Conservation (phyloP, 176 grass and related monocot genomes). For the Carex kokanica region DNA sequence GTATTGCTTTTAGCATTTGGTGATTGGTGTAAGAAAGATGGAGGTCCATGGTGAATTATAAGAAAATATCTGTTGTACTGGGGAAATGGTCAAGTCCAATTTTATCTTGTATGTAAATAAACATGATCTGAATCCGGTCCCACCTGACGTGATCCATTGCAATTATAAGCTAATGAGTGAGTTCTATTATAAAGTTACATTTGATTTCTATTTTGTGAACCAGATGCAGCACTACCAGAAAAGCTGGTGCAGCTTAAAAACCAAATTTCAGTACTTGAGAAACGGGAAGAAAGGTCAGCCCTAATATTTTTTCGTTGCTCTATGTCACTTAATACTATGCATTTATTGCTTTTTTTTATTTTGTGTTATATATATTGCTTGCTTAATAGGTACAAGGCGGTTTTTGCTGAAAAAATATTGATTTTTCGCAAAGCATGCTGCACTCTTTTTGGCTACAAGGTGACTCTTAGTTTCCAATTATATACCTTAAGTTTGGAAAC, state of each 20-base stretch:
- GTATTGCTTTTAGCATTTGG: neutral
- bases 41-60: neutral
- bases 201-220: slow-evolving; percentile 16
- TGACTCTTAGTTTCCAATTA: slow-evolving; percentile 22
- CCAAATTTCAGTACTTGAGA: slow-evolving; percentile 92
- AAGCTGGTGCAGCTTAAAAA: slow-evolving; percentile 89
- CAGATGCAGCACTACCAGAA: slow-evolving; percentile 77
- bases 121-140: neutral
- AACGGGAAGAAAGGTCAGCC: slow-evolving; percentile 90
- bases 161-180: neutral
- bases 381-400: slow-evolving; percentile 73
- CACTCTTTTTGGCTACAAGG: slow-evolving; percentile 95
- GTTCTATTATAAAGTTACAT: neutral
- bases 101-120: neutral
- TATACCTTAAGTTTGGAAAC: neutral
- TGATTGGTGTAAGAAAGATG: neutral
- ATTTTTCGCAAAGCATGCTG: slow-evolving; percentile 94
- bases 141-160: neutral
- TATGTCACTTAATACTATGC: neutral
- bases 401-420: slow-evolving; percentile 93
- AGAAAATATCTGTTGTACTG: neutral
- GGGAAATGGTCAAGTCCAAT: neutral
- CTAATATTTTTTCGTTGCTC: neutral
- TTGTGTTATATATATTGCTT: slow-evolving; percentile 25
- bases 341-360: neutral